These are phyloP conservation scores for Vaccinium corymbosum DNA, from an alignment of 148 eudicot genomes.

Conservation along the genomic window DNA sequence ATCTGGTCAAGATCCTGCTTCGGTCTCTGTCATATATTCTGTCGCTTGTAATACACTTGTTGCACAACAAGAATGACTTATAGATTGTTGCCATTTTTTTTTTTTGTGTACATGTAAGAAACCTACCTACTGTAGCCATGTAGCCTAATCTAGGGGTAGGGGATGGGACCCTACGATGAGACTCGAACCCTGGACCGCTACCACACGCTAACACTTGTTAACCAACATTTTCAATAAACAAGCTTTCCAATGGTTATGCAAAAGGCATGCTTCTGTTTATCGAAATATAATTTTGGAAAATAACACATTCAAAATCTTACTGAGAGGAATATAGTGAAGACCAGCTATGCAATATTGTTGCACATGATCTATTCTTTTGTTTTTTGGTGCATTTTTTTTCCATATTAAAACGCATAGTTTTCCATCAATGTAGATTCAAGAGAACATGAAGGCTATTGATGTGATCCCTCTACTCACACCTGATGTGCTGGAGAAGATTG, in stretches of 20 bases:
- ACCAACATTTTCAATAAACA: background rate
- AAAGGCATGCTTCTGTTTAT: background rate
- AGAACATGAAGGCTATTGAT: conserved; percentile 82
- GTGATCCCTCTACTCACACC: conserved; percentile 80
- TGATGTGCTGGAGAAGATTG: conserved; percentile 69
- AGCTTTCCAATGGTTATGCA: background rate
- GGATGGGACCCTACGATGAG: no score
- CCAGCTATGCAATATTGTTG: background rate
- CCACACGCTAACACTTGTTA: background rate
- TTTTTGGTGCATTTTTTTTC: background rate
- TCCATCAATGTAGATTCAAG: conserved; percentile 52
- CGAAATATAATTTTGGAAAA: background rate
- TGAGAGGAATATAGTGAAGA: no score
- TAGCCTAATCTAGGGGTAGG: no score
- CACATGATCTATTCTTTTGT: background rate
- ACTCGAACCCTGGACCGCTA: no score
- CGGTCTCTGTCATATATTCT: background rate
- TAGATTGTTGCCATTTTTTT: background rate
- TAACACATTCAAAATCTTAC: background rate
- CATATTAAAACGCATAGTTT: conserved; percentile 4
- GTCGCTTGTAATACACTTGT: background rate
- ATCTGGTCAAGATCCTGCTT: background rate
- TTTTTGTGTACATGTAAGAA: no score
- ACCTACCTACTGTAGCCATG: no score
- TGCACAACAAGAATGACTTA: background rate